Conservation (phyloP, 1,284 basidiomycete species). For the Ceratobasidium theobromae region DNA sequence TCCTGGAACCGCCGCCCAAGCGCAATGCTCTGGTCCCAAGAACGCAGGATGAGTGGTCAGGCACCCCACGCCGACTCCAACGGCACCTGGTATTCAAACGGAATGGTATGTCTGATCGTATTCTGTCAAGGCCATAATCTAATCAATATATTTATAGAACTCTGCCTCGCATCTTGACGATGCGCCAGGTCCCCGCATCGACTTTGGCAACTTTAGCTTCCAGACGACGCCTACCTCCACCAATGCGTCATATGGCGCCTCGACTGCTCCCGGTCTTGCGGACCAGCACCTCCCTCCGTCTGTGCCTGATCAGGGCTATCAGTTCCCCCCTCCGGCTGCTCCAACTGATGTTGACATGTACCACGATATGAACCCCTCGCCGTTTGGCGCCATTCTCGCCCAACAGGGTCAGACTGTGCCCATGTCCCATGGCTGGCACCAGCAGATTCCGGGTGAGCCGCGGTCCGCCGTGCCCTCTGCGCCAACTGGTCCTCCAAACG, state of each 20-base stretch:
- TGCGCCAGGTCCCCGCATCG: conserved; percentile 7
- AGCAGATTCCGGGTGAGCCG: not conserved
- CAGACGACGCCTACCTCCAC: conserved; percentile 16
- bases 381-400: conserved; percentile 27
- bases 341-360: conserved; percentile 21
- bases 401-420: not conserved
- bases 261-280: not conserved
- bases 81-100: conserved; percentile 16
- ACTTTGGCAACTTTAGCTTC: conserved; percentile 29
- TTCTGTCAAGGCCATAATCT: not conserved
- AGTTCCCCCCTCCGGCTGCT: conserved; percentile 17
- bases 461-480: conserved; percentile 8
- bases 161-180: conserved; percentile 15
- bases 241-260: not conserved
- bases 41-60: conserved; percentile 26
- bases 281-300: not conserved
- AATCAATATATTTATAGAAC: not conserved
- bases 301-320: conserved; percentile 15
- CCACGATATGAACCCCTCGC: conserved; percentile 16
- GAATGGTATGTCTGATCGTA: conserved; percentile 11
- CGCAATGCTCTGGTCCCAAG: conserved; percentile 15
- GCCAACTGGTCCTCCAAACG: not conserved
- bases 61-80: not conserved
- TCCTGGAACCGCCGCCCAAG: conserved; percentile 15
- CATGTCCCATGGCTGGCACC: not conserved